These are phyloP conservation scores for Wickerhamiella azymoides DNA, from an alignment of 805 yeast genomes.

Conservation along the genomic window DNA sequence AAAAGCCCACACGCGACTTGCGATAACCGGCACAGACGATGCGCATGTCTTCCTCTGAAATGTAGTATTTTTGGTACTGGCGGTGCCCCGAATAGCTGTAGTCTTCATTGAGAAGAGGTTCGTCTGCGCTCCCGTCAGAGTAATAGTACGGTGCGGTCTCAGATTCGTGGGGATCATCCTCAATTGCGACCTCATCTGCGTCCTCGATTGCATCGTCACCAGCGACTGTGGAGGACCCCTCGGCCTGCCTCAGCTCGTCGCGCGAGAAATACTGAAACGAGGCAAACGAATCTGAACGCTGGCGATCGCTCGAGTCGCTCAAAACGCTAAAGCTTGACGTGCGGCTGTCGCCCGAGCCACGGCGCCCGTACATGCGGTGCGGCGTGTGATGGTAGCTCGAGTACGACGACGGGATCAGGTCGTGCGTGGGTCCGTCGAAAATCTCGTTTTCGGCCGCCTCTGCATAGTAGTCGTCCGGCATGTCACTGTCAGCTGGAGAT, in stretches of 20 bases:
- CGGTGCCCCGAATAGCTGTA: slow-evolving; percentile 20
- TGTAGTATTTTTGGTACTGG: slow-evolving; percentile 60
- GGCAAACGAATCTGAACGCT: slow-evolving; percentile 2
- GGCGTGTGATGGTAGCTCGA: slow-evolving; percentile 44
- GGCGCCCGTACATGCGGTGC: slow-evolving; percentile 8
- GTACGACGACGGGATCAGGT: slow-evolving; percentile 55
- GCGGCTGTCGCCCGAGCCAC: slow-evolving; percentile 12
- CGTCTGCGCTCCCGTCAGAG: slow-evolving; percentile 11
- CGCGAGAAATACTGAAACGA: slow-evolving; percentile 66
- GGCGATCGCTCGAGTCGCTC: slow-evolving; percentile 2
- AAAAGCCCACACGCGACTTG: slow-evolving; percentile 34
- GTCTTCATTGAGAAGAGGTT: slow-evolving; percentile 14
- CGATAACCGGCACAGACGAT: slow-evolving; percentile 87
- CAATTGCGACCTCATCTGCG: not conserved
- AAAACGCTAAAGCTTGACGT: not conserved
- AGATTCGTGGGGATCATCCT: not conserved
- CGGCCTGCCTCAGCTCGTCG: slow-evolving; percentile 74
- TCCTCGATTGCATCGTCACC: slow-evolving; percentile 25
- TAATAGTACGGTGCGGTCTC: slow-evolving; percentile 6
- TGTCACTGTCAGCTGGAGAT: not conserved
- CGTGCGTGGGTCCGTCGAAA: slow-evolving; percentile 60
- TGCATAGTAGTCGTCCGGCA: slow-evolving; percentile 20
- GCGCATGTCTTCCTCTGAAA: slow-evolving; percentile 91
- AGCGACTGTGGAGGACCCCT: slow-evolving; percentile 64
- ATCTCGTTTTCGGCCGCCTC: slow-evolving; percentile 34